A percentile compares a stretch with the other conserved stretches of the same genome.
These are phyloP conservation scores for Pseudocercospora fuligena DNA, from an alignment of 2,329 filamentous ascomycete species.

Conservation along the genomic window DNA sequence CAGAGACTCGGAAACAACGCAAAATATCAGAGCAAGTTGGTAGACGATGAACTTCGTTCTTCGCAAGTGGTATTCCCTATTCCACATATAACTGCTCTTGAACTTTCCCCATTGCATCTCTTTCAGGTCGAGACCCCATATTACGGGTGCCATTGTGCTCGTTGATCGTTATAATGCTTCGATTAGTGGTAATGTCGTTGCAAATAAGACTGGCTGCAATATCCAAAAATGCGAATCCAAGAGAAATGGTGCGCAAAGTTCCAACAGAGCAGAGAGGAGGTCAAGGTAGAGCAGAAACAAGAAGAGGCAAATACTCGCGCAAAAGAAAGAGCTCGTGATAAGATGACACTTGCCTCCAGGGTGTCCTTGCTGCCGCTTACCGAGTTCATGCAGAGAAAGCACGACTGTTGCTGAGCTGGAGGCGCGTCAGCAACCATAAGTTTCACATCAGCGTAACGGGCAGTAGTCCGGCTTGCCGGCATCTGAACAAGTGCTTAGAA, in stretches of 20 bases:
- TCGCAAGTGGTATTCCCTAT: conserved; percentile 57
- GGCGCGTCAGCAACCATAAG: conserved; percentile 1
- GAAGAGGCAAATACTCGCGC: not conserved
- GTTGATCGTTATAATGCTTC: not conserved
- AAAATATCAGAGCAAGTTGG: conserved; percentile 63
- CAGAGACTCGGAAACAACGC: conserved; percentile 61
- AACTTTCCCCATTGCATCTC: conserved; percentile 65
- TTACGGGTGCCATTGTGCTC: conserved; percentile 46
- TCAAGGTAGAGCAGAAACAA: not conserved
- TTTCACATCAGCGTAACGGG: conserved; percentile 6
- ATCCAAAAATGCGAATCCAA: not conserved
- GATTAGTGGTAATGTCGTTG: not conserved
- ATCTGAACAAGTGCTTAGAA: not conserved
- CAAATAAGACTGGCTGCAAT: not conserved
- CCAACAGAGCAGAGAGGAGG: not conserved
- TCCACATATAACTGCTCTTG: conserved; percentile 63
- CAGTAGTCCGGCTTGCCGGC: not conserved
- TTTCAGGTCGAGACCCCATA: conserved; percentile 62
- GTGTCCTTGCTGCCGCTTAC: conserved; percentile 9
- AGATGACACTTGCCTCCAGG: conserved; percentile 14
- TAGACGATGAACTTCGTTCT: conserved; percentile 65
- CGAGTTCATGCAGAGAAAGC: not conserved
- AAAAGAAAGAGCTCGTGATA: conserved; percentile 13
- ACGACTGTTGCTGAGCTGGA: not conserved
- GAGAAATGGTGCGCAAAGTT: not conserved